Percentiles rank a stretch among this genome's conserved stretches.
Evolutionary conservation across 2,329 filamentous ascomycete genomes (phyloP).

Genomic region (Nannizziopsis barbatae): DNA sequence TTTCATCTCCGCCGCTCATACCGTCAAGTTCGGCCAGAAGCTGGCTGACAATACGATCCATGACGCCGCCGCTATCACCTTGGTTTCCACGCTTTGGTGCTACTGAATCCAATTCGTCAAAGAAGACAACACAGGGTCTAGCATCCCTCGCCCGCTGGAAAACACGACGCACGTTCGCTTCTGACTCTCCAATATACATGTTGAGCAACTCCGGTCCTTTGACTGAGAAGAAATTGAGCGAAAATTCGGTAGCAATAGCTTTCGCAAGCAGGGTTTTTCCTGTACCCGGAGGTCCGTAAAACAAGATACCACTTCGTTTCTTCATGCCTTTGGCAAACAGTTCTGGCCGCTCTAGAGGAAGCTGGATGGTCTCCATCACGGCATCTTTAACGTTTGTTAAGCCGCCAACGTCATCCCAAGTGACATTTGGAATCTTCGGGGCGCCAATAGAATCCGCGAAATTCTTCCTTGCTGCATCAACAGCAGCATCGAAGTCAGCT

Average conservation of each 20-base stretch:
- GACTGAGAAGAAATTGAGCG: slow-evolving; percentile 98
- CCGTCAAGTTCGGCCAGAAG: slow-evolving; percentile 93
- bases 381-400: slow-evolving; percentile 97
- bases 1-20: slow-evolving; percentile 89
- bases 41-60: slow-evolving; percentile 98
- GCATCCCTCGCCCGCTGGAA: slow-evolving; percentile 99
- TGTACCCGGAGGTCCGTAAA: slow-evolving; percentile 98
- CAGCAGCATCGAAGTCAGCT: slow-evolving; percentile 78
- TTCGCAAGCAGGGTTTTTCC: slow-evolving; percentile 99
- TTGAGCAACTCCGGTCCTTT: slow-evolving; percentile 96
- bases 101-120: slow-evolving; percentile 97
- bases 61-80: slow-evolving; percentile 93
- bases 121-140: slow-evolving; percentile 95
- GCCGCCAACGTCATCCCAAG: slow-evolving; percentile 99
- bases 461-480: slow-evolving; percentile 92
- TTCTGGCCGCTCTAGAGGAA: slow-evolving; percentile 97
- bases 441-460: slow-evolving; percentile 96
- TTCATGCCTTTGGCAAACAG: slow-evolving; percentile 99
- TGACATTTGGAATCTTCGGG: slow-evolving; percentile 96
- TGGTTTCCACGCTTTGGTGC: slow-evolving; percentile 97
- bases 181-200: slow-evolving; percentile 99
- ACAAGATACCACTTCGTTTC: slow-evolving; percentile 93
- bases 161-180: slow-evolving; percentile 98
- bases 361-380: slow-evolving; percentile 96
- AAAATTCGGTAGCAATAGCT: slow-evolving; percentile 97